Conservation (phyloP, 2,329 filamentous ascomycete genomes). For the Didymella exigua region DNA sequence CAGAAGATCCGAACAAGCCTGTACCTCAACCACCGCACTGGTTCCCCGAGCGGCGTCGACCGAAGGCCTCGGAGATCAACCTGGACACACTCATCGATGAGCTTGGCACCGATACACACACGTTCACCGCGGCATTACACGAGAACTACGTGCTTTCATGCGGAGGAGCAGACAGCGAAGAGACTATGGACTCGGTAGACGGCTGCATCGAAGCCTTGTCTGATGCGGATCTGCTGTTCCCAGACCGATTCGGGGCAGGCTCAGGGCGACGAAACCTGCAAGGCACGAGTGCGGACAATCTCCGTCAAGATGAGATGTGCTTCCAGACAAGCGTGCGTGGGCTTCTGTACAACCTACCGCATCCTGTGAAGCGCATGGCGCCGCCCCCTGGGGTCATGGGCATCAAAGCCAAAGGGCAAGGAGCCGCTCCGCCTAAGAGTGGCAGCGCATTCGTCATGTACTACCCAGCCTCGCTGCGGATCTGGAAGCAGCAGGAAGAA, state of each 20-base stretch:
- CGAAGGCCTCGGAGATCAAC: constrained; percentile 53
- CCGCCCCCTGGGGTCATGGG: constrained; percentile 47
- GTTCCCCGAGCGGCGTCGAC: constrained; percentile 52
- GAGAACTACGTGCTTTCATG: constrained; percentile 94
- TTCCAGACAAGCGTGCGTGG: constrained; percentile 91
- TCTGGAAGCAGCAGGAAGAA: constrained; percentile 86
- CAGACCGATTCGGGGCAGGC: constrained; percentile 71
- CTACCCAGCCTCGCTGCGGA: constrained; percentile 80
- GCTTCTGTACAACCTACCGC: constrained; percentile 81
- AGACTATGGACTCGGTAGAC: constrained; percentile 77
- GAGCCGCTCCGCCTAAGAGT: constrained; percentile 39
- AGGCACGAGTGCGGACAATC: constrained; percentile 66
- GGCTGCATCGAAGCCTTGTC: constrained; percentile 87
- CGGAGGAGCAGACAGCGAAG: constrained; percentile 62
- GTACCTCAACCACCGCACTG: constrained; percentile 54
- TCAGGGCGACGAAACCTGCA: constrained; percentile 55
- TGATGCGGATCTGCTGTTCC: constrained; percentile 82
- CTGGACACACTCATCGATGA: constrained; percentile 83
- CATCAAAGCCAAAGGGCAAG: constrained; percentile 38
- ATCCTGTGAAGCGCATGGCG: constrained; percentile 73
- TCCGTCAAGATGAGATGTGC: constrained; percentile 91
- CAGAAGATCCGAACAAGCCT: constrained; percentile 42
- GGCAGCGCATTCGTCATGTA: constrained; percentile 85
- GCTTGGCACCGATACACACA: constrained; percentile 88
- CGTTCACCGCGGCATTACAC: constrained; percentile 87